Evolutionary conservation across 2,329 filamentous ascomycete species (phyloP).

Genomic region (Pseudohalonectria lignicola): DNA sequence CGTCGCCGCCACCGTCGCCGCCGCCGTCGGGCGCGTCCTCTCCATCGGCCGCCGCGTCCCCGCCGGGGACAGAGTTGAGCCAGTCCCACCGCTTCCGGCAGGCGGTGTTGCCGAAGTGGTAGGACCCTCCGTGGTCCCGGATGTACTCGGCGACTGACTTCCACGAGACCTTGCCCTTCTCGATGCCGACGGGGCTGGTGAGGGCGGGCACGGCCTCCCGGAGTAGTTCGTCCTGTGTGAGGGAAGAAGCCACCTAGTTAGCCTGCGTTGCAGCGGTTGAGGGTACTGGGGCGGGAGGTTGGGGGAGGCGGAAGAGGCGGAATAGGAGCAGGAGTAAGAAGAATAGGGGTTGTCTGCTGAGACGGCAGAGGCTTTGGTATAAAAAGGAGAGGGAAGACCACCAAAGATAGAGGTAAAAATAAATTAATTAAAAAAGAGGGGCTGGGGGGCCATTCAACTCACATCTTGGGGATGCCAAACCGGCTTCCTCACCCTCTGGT

Average conservation of each 20-base stretch:
- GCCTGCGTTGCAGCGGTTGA: too few relatives aligned
- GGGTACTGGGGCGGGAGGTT: too few relatives aligned
- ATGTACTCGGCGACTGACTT: constrained; percentile 46
- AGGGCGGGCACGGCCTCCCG: constrained; percentile 28
- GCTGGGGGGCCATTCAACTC: constrained; percentile 27
- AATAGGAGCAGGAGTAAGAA: too few relatives aligned
- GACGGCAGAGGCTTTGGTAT: too few relatives aligned
- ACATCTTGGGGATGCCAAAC: constrained; percentile 54
- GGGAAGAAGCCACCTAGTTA: background rate
- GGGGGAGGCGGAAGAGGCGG: too few relatives aligned
- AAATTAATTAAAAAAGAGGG: background rate
- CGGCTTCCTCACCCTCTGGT: constrained; percentile 53
- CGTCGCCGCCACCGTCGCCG: background rate
- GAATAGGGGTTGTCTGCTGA: too few relatives aligned
- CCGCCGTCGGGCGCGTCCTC: background rate
- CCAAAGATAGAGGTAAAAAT: constrained; percentile 2
- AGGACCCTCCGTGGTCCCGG: constrained; percentile 36
- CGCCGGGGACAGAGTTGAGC: constrained; percentile 15
- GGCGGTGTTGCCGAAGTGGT: constrained; percentile 47
- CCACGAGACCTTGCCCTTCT: constrained; percentile 37
- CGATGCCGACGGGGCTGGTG: constrained; percentile 16
- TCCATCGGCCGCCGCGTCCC: background rate
- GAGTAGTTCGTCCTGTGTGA: constrained; percentile 30
- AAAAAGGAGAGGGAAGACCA: background rate
- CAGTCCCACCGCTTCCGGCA: constrained; percentile 48